A percentile compares a stretch with the other conserved stretches of the same genome.
Conservation (phyloP, 257 asterid genomes). For the Solanum appendiculatum region DNA sequence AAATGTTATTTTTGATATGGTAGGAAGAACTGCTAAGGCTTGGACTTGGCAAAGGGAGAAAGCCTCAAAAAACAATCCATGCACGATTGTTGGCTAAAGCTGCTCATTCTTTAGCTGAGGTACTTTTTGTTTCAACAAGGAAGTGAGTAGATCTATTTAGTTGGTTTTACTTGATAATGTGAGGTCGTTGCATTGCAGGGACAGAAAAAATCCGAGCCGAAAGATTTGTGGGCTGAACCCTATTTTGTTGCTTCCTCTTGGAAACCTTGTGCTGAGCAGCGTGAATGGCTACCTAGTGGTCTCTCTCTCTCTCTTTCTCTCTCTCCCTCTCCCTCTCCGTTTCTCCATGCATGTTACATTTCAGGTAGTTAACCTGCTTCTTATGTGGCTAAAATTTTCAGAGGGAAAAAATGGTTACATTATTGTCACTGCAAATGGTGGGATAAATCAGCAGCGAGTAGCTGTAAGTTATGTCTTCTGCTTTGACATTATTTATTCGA, state of each 20-base stretch:
- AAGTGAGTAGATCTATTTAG: not conserved
- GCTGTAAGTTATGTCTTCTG: conserved; percentile 59
- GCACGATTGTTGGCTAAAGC: conserved; percentile 87
- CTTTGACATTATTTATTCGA: not conserved
- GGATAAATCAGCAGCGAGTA: conserved; percentile 98
- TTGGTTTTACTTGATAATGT: not conserved
- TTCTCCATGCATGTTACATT: not conserved
- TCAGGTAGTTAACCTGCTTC: not conserved
- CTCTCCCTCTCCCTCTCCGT: not conserved
- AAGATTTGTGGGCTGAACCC: conserved; percentile 93
- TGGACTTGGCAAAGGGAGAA: conserved; percentile 64
- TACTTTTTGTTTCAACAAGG: conserved; percentile 11
- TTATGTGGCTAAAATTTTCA: conserved; percentile 19
- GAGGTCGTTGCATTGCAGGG: conserved; percentile 37
- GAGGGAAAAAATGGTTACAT: conserved; percentile 73
- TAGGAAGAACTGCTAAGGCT: conserved; percentile 71
- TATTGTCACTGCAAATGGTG: conserved; percentile 96
- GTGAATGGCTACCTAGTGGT: conserved; percentile 72
- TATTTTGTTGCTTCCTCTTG: conserved; percentile 69
- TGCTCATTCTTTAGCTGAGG: conserved; percentile 96
- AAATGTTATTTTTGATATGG: conserved; percentile 7
- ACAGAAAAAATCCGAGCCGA: conserved; percentile 69
- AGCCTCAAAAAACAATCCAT: conserved; percentile 67
- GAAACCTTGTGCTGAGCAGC: conserved; percentile 79
- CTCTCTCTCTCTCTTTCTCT: conserved; percentile 13